A percentile compares a stretch with the other conserved stretches of the same genome.
phyloP scores from a whole-genome alignment of 371 early-diverging fungal species.

The Rhizopus arrhizus region DNA sequence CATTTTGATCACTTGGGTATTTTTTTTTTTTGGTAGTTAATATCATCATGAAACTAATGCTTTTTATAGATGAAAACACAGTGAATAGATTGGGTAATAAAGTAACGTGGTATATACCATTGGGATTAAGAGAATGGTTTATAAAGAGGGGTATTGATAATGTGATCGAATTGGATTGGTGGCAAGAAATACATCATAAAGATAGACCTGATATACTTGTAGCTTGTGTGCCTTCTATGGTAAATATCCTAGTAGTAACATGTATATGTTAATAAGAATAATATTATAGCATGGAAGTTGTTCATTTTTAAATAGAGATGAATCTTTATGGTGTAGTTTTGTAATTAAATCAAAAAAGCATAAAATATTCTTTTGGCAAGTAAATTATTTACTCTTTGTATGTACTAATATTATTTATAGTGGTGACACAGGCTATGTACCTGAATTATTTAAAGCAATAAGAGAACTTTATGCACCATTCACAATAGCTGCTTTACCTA shows the following conservation, averaged over 20 bases:
- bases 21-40: too few relatives aligned
- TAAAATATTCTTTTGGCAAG: constrained; percentile 60
- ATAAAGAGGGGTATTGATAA: constrained; percentile 52
- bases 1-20: constrained; percentile 65
- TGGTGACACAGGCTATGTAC: constrained; percentile 66
- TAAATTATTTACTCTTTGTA: background rate
- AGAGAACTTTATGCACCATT: constrained; percentile 56
- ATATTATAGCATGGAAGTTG: constrained; percentile 58
- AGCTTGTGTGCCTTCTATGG: constrained; percentile 60
- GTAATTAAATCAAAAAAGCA: constrained; percentile 46
- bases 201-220: constrained; percentile 45
- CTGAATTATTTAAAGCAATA: constrained; percentile 59
- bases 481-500: constrained; percentile 59
- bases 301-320: constrained; percentile 53
- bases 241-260: constrained; percentile 11
- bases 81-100: constrained; percentile 52
- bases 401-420: constrained; percentile 17
- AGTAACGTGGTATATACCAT: constrained; percentile 67
- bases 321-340: constrained; percentile 64
- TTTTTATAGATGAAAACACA: constrained; percentile 44
- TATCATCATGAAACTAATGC: background rate
- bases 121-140: constrained; percentile 62
- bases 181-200: constrained; percentile 59
- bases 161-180: constrained; percentile 70
- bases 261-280: background rate